Percentiles rank a stretch among this genome's conserved stretches.
These are phyloP conservation scores for Salix exigua DNA, from an alignment of 345 rosid genomes.

Conservation along the genomic window DNA sequence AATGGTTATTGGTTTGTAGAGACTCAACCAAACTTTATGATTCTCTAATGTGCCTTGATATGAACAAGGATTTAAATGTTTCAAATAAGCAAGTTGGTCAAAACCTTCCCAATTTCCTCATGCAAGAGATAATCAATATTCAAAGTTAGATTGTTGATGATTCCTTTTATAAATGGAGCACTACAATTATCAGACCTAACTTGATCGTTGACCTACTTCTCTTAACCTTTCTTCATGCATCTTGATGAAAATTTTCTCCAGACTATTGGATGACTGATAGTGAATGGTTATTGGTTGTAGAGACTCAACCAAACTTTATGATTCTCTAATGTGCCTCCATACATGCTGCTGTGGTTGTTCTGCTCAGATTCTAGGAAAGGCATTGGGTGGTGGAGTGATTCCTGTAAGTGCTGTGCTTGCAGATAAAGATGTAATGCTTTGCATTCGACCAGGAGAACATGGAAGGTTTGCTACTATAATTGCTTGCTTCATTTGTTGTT, in stretches of 20 bases:
- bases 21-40: not conserved
- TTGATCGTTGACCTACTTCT: not conserved
- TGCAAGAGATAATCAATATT: not conserved
- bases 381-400: constrained; percentile 95
- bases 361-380: constrained; percentile 79
- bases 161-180: not conserved
- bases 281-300: not conserved
- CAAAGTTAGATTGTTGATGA: not conserved
- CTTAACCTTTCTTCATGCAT: not conserved
- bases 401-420: constrained; percentile 95
- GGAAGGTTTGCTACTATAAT: constrained; percentile 55
- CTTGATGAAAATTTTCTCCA: not conserved
- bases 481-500: not conserved
- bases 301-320: not conserved
- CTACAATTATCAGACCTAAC: not conserved
- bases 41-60: constrained; percentile 3
- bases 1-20: not conserved
- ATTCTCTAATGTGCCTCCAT: constrained; percentile 4
- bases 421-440: constrained; percentile 85
- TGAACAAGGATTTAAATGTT: not conserved
- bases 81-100: not conserved
- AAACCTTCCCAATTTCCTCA: not conserved
- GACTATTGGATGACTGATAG: not conserved
- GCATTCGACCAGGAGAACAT: constrained; percentile 92
- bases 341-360: not conserved